Evolutionary conservation across 192 early-diverging fungal genomes (phyloP).

Genomic region (Mortierella hygrophila): DNA sequence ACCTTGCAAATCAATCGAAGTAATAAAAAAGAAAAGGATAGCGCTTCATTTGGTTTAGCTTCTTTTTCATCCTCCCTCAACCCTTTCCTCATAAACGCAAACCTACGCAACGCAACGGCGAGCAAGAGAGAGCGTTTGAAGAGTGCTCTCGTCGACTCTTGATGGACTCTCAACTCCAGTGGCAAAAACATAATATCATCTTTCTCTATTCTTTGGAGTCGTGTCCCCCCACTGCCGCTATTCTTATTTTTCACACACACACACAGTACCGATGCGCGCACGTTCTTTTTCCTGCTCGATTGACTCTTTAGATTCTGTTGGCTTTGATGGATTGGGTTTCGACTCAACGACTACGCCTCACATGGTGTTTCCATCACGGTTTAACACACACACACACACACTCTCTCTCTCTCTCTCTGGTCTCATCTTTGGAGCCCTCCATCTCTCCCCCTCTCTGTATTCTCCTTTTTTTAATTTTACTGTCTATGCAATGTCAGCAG

Average conservation of each 20-base stretch:
- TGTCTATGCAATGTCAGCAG: too few relatives aligned
- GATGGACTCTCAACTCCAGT: neutral
- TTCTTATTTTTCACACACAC: neutral
- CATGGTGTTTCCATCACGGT: too few relatives aligned
- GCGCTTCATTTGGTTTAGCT: neutral
- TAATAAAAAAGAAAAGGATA: neutral
- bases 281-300: neutral
- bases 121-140: too few relatives aligned
- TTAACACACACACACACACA: too few relatives aligned
- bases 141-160: slow-evolving; percentile 7
- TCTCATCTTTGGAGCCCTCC: too few relatives aligned
- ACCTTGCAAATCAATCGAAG: too few relatives aligned
- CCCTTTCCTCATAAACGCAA: neutral
- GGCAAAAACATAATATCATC: neutral
- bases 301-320: neutral
- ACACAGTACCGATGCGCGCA: neutral
- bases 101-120: too few relatives aligned
- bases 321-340: neutral
- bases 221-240: neutral
- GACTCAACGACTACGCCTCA: neutral
- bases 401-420: too few relatives aligned
- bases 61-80: neutral
- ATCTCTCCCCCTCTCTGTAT: too few relatives aligned
- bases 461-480: too few relatives aligned
- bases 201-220: neutral